Percentiles rank a stretch among this genome's conserved stretches.
Evolutionary conservation across 805 yeast species (phyloP).

Genomic region (Maudiozyma serrabonitensis): DNA sequence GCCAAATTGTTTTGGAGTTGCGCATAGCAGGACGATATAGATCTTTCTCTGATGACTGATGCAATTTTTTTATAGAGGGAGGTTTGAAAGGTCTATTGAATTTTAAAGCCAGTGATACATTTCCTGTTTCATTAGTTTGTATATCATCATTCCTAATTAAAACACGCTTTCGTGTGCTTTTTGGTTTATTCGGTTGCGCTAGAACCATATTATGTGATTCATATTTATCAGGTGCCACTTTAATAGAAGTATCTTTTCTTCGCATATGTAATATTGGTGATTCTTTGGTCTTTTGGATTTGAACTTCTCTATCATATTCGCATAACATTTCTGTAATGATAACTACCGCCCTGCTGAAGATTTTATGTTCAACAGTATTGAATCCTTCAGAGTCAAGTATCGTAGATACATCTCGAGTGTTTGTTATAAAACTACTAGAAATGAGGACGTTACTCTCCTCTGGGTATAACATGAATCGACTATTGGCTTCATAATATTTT

Average conservation of each 20-base stretch:
- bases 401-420: conserved; percentile 11
- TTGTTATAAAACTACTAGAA: conserved; percentile 20
- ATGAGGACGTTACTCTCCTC: conserved; percentile 17
- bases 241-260: not conserved
- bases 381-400: conserved; percentile 18
- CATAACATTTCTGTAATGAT: conserved; percentile 12
- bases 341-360: conserved; percentile 20
- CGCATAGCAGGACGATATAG: too few species aligned
- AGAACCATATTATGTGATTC: not conserved
- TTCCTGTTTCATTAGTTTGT: not conserved
- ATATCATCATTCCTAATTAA: not conserved
- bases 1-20: too few species aligned
- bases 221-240: not conserved
- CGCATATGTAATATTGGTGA: not conserved
- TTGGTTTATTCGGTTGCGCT: not conserved
- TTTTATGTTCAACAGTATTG: conserved; percentile 19
- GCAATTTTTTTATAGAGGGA: conserved; percentile 7
- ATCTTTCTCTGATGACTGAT: too few species aligned
- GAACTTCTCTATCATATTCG: conserved; percentile 15
- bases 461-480: conserved; percentile 17
- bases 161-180: not conserved
- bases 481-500: conserved; percentile 15
- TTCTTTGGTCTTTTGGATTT: not conserved
- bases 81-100: conserved; percentile 25
- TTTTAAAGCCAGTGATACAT: conserved; percentile 15